A percentile compares a stretch with the other conserved stretches of the same genome.
phyloP scores from a whole-genome alignment of 2,329 filamentous ascomycete genomes.

The Colletotrichum ledebouriae region DNA sequence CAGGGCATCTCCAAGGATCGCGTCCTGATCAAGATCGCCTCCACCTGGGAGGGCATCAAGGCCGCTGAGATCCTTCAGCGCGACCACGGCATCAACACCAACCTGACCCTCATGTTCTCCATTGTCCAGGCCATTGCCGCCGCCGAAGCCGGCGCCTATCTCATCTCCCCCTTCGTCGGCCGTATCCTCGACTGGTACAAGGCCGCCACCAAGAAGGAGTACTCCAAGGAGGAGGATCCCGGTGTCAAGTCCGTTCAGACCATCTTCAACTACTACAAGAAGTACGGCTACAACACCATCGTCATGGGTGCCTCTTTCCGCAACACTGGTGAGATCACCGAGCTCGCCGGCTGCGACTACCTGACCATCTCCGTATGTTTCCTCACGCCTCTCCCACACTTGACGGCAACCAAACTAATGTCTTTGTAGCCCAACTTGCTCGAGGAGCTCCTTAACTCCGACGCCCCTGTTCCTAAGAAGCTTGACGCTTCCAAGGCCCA shows the following conservation, averaged over 20 bases:
- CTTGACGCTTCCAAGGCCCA: slow-evolving; percentile 78
- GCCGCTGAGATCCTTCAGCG: slow-evolving; percentile 96
- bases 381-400: background rate
- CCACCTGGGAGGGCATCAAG: slow-evolving; percentile 99
- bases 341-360: slow-evolving; percentile 98
- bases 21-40: slow-evolving; percentile 98
- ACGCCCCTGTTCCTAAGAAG: slow-evolving; percentile 88
- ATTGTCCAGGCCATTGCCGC: slow-evolving; percentile 93
- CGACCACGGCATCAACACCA: slow-evolving; percentile 97
- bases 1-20: slow-evolving; percentile 93
- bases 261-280: slow-evolving; percentile 99
- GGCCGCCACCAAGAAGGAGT: slow-evolving; percentile 94
- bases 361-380: slow-evolving; percentile 90
- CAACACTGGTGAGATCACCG: slow-evolving; percentile 95
- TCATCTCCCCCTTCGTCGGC: slow-evolving; percentile 99
- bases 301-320: slow-evolving; percentile 99
- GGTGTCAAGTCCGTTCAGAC: slow-evolving; percentile 92
- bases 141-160: slow-evolving; percentile 94
- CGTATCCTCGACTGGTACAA: slow-evolving; percentile 99
- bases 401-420: slow-evolving; percentile 4
- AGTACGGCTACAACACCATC: slow-evolving; percentile 98
- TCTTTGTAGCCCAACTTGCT: slow-evolving; percentile 84
- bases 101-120: slow-evolving; percentile 99
- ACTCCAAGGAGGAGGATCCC: slow-evolving; percentile 89
- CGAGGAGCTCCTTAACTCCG: slow-evolving; percentile 92